Conservation (phyloP, 441 rosid species). For the Daphne laureola region DNA sequence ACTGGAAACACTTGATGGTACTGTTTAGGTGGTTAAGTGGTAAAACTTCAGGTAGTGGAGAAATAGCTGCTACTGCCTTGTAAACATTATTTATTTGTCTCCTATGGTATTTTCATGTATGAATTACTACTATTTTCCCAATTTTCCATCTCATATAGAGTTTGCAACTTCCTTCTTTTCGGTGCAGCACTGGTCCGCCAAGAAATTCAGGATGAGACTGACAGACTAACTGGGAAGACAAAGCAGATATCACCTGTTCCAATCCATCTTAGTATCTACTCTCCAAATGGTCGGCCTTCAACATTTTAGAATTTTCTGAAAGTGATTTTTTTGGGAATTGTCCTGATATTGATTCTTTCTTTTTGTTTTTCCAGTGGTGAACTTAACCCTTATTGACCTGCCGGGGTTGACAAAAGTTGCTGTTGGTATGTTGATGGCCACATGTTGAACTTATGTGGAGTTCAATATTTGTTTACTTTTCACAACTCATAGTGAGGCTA, state of each 20-base stretch:
- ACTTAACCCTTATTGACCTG: conserved; percentile 74
- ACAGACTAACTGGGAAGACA: conserved; percentile 62
- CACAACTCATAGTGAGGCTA: too few relatives aligned
- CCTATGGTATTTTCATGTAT: too few relatives aligned
- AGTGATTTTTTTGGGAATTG: neutral
- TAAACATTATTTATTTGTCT: too few relatives aligned
- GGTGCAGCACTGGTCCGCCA: conserved; percentile 58
- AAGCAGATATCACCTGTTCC: conserved; percentile 77
- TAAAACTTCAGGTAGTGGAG: too few relatives aligned
- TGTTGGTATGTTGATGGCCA: conserved; percentile 38
- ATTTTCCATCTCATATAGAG: too few relatives aligned
- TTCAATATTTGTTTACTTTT: too few relatives aligned
- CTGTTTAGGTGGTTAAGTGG: too few relatives aligned
- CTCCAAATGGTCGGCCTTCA: conserved; percentile 47
- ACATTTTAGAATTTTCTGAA: neutral
- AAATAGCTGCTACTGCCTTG: too few relatives aligned
- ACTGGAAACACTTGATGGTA: too few relatives aligned
- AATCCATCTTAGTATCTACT: conserved; percentile 74
- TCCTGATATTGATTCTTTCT: conserved; percentile 2
- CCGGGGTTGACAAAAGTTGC: conserved; percentile 90
- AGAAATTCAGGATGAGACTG: conserved; percentile 89
- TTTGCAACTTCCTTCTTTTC: conserved; percentile 7
- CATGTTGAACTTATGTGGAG: neutral
- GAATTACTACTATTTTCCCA: too few relatives aligned
- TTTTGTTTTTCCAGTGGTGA: conserved; percentile 45